A percentile compares a stretch with the other conserved stretches of the same genome.
These are phyloP conservation scores for Bothriochloa decipiens DNA, from an alignment of 176 grass and related monocot genomes.

Conservation along the genomic window DNA sequence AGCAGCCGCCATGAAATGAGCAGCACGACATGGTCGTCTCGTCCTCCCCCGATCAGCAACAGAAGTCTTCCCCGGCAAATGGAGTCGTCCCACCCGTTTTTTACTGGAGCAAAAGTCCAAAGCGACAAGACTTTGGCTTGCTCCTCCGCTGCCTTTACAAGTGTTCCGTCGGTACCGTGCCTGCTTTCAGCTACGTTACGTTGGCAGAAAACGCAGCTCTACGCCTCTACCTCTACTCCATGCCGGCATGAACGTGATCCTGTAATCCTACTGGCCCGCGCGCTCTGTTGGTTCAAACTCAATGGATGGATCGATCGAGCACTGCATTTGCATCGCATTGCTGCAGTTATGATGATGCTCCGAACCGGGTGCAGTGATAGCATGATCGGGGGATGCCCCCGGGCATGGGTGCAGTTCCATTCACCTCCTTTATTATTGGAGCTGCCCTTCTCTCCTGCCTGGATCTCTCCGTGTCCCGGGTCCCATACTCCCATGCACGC, in stretches of 20 bases:
- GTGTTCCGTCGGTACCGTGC: not conserved
- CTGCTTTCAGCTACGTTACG: not conserved
- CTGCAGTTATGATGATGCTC: not conserved
- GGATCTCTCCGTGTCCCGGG: not conserved
- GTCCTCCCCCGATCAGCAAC: not conserved
- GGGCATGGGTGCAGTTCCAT: slow-evolving; percentile 37
- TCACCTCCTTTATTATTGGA: not conserved
- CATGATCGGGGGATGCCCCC: not conserved
- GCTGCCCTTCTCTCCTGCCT: not conserved
- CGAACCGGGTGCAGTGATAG: slow-evolving; percentile 26
- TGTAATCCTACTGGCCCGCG: not conserved
- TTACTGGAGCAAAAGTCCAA: not conserved
- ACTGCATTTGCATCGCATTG: not conserved
- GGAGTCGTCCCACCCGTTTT: not conserved
- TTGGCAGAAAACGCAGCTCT: no score
- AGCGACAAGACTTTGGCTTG: not conserved
- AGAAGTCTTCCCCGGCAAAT: not conserved
- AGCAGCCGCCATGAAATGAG: slow-evolving; percentile 55
- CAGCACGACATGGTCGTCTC: slow-evolving; percentile 1
- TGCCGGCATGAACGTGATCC: not conserved
- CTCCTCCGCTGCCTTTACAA: not conserved
- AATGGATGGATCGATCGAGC: not conserved
- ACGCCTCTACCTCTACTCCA: no score
- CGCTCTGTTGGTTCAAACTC: not conserved
- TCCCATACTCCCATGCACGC: not conserved